These are phyloP conservation scores for Mortierella sp. DNA, from an alignment of 371 early-diverging fungal genomes.

Conservation along the genomic window DNA sequence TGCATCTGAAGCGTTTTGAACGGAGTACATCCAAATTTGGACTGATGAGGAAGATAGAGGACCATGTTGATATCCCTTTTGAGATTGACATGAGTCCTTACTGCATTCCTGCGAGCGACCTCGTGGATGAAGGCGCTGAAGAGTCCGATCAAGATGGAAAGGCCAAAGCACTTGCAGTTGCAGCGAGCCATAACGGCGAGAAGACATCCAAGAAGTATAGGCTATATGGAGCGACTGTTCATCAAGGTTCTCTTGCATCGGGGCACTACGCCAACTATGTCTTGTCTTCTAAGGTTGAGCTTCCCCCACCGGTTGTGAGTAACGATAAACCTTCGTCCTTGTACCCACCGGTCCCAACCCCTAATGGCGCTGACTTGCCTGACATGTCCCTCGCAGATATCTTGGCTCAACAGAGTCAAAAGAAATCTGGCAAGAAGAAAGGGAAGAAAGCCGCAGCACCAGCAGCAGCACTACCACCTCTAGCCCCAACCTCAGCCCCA, in stretches of 20 bases:
- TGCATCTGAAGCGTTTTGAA: slow-evolving; percentile 75
- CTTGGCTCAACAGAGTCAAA: slow-evolving; percentile 18
- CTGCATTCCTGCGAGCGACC: slow-evolving; percentile 54
- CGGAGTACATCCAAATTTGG: slow-evolving; percentile 55
- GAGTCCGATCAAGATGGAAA: slow-evolving; percentile 24
- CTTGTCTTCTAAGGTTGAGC: slow-evolving; percentile 50
- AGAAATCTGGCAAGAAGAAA: slow-evolving; percentile 26
- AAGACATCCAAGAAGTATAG: slow-evolving; percentile 62
- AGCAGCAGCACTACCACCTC: background rate
- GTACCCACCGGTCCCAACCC: background rate
- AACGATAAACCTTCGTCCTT: slow-evolving; percentile 12
- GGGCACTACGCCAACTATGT: slow-evolving; percentile 86
- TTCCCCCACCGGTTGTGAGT: slow-evolving; percentile 3
- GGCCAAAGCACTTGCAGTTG: slow-evolving; percentile 20
- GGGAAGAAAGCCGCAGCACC: slow-evolving; percentile 1
- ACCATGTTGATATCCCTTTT: slow-evolving; percentile 62
- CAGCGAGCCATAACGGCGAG: slow-evolving; percentile 4
- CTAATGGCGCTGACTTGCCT: slow-evolving; percentile 18
- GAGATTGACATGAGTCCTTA: slow-evolving; percentile 67
- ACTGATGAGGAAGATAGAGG: slow-evolving; percentile 55
- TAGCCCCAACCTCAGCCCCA: background rate
- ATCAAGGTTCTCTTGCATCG: slow-evolving; percentile 77
- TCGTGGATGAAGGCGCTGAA: slow-evolving; percentile 34
- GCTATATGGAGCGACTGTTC: slow-evolving; percentile 84
- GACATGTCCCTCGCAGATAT: slow-evolving; percentile 37